A percentile compares a stretch with the other conserved stretches of the same genome.
Evolutionary conservation across 306 rosid genomes (phyloP).

Genomic region (Rubus parviflorus): DNA sequence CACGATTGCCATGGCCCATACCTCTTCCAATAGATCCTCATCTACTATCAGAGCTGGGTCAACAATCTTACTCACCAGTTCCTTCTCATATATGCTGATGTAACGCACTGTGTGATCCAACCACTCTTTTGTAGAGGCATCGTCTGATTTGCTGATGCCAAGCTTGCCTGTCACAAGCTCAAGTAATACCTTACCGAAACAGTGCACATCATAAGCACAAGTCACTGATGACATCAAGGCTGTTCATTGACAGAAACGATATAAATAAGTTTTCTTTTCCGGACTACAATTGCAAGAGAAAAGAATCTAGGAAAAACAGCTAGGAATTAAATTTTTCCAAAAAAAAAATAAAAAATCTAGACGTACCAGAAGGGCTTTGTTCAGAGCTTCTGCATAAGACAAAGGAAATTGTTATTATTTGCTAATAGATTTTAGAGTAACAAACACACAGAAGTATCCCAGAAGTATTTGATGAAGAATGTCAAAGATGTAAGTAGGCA

Average conservation of each 20-base stretch:
- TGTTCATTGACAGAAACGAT: slow-evolving; percentile 38
- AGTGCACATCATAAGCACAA: slow-evolving; percentile 69
- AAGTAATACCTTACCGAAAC: slow-evolving; percentile 83
- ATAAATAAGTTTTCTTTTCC: slow-evolving; percentile 6
- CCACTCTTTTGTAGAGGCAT: slow-evolving; percentile 68
- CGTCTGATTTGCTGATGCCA: slow-evolving; percentile 65
- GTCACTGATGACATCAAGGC: slow-evolving; percentile 53
- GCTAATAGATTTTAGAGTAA: background rate
- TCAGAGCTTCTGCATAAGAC: slow-evolving; percentile 61
- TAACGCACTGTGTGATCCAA: slow-evolving; percentile 56
- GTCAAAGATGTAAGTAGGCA: background rate
- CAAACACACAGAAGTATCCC: background rate
- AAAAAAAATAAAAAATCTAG: background rate
- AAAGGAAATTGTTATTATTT: slow-evolving; percentile 10
- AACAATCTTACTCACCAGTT: slow-evolving; percentile 58
- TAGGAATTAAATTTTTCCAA: background rate
- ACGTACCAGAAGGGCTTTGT: slow-evolving; percentile 60
- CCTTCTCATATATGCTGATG: slow-evolving; percentile 71
- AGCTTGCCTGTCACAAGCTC: slow-evolving; percentile 90
- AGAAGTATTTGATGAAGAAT: slow-evolving; percentile 8
- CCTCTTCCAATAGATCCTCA: slow-evolving; percentile 90
- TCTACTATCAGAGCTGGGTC: slow-evolving; percentile 81
- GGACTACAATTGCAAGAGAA: background rate
- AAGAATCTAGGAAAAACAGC: background rate
- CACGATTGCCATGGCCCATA: slow-evolving; percentile 92